Base-by-base conservation (phyloP, 106 monocot species). In the Triglochin maritima region DNA sequence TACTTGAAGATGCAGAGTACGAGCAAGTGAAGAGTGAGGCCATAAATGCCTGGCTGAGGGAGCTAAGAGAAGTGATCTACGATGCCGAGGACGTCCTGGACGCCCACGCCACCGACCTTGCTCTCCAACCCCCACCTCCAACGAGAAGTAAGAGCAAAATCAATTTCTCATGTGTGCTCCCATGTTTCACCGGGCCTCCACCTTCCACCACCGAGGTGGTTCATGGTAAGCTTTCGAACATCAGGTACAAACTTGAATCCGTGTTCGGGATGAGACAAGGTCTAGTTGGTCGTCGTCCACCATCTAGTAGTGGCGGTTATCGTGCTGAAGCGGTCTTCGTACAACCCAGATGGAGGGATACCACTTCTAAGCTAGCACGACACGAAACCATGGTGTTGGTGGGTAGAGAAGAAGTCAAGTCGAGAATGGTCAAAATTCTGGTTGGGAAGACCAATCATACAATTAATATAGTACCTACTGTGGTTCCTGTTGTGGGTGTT, bases 41-140 rank as follows among this genome's bases (percentile, higher is more conserved):
- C 16, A 15, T 59, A 5, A 8, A 59, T 5, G 16, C 58, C 16
- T 59, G 58, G 58, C 58, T 59, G 13, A 59, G 7, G n/a, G 12
- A 59, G 7, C 58, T 59, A 9, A 59, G 15, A 15, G 58, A 59
- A 5, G 58, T 3, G 10, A 5, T 16, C 10, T 59, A 59, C 16
- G 58, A 59, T 59, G 58, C 58, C n/a, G 58, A 59, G 7, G 58
- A 59, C 16, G 13, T 59, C 5, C 58, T 59, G n/a, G 58, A 59
- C 16, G 58, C 10, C 13, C 16, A 59, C 16, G 58, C 15, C 12
- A 59, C 58, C 7, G 58, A 59, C 15, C 5, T 14, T n/a, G 58
- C 58, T n/a, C 58, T 59, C 13, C 58, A 5, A 16, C 7, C 9
- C 9, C 52, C 52, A 8, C 52, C 52, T 8, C 7, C 11, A 8